Percentiles rank a stretch among this genome's conserved stretches.
Evolutionary conservation across 2,329 filamentous ascomycete genomes (phyloP).

Genomic region (Fusarium devonianum): DNA sequence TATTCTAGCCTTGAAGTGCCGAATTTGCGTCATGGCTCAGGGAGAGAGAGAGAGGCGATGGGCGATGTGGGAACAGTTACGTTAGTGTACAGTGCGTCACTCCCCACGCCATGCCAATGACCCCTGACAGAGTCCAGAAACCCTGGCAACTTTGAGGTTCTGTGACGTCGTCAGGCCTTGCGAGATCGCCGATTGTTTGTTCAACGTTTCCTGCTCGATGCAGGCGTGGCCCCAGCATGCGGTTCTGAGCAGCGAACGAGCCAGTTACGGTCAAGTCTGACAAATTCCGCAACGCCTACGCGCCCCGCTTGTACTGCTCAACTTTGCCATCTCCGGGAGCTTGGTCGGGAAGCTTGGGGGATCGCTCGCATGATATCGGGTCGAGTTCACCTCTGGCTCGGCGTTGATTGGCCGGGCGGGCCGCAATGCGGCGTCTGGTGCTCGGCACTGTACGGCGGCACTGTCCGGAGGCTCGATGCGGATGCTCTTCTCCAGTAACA

Average conservation of each 20-base stretch:
- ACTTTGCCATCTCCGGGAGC: not conserved
- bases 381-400: not conserved
- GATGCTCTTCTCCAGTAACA: too few species aligned
- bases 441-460: constrained; percentile 11
- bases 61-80: too few species aligned
- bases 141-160: not conserved
- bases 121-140: not conserved
- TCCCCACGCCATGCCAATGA: too few species aligned
- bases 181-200: not conserved
- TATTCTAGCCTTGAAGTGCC: too few species aligned
- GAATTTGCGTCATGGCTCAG: not conserved
- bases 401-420: constrained; percentile 1
- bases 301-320: not conserved
- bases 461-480: constrained; percentile 7
- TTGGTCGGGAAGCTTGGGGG: not conserved
- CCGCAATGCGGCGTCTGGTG: not conserved
- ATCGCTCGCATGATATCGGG: not conserved
- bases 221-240: too few species aligned
- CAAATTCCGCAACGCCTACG: not conserved
- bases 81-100: not conserved
- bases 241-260: not conserved
- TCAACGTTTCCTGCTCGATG: not conserved
- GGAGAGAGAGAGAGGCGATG: too few species aligned
- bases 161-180: not conserved
- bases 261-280: not conserved